These are phyloP conservation scores for Candida wancherniae DNA, from an alignment of 805 yeast genomes.

Conservation along the genomic window DNA sequence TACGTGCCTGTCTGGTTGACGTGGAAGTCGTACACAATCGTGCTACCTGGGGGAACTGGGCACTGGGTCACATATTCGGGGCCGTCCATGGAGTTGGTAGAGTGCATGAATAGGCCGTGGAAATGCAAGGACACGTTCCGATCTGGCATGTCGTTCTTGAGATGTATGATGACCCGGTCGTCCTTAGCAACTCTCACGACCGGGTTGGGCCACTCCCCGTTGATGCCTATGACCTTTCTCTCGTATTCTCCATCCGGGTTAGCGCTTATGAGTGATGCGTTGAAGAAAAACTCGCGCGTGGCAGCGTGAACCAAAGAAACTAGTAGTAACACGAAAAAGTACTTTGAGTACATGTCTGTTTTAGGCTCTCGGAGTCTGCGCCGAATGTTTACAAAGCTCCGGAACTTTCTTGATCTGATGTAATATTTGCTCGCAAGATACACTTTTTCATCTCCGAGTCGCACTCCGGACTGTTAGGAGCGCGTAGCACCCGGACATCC, in stretches of 20 bases:
- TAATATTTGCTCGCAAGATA: too few species aligned
- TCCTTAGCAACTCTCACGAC: slow-evolving; percentile 31
- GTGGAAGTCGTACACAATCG: slow-evolving; percentile 35
- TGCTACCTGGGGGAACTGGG: slow-evolving; percentile 38
- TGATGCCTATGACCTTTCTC: slow-evolving; percentile 55
- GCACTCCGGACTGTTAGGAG: too few species aligned
- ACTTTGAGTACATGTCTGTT: too few species aligned
- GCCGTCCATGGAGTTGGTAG: slow-evolving; percentile 41
- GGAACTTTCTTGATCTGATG: too few species aligned
- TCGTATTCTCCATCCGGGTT: slow-evolving; percentile 55
- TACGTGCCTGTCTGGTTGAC: slow-evolving; percentile 20
- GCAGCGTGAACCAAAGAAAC: slow-evolving; percentile 14
- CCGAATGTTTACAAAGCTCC: too few species aligned
- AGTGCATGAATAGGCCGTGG: slow-evolving; percentile 42
- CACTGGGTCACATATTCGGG: slow-evolving; percentile 45
- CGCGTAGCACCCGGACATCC: too few species aligned
- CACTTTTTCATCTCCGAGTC: too few species aligned
- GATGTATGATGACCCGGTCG: slow-evolving; percentile 38
- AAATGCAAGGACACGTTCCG: slow-evolving; percentile 39
- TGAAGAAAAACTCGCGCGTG: slow-evolving; percentile 33
- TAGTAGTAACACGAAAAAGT: too few species aligned
- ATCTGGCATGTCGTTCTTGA: slow-evolving; percentile 30
- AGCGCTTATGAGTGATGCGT: slow-evolving; percentile 35
- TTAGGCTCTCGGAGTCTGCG: too few species aligned
- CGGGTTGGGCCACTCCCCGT: slow-evolving; percentile 44